phyloP scores from a whole-genome alignment of 176 grass and related monocot species.

The Lolium rigidum region DNA sequence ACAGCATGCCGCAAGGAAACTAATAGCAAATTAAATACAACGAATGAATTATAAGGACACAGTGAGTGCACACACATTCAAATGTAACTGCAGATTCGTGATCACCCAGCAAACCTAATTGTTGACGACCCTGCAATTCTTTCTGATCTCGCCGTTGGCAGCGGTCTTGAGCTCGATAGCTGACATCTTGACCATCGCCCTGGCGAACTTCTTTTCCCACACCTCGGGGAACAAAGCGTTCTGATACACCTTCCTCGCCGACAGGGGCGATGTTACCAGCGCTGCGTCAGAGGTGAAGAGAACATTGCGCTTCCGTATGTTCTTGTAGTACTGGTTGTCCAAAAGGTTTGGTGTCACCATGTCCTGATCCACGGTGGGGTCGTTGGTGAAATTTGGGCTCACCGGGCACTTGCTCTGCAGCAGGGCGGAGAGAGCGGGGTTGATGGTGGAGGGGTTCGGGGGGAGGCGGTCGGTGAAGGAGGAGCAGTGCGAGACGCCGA shows the following conservation, averaged over 20 bases:
- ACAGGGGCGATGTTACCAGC: constrained; percentile 1
- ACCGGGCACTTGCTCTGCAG: constrained; percentile 41
- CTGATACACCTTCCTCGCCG: neutral
- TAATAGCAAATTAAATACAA: neutral
- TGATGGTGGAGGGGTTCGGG: constrained; percentile 39
- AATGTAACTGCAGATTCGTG: neutral
- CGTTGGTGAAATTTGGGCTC: constrained; percentile 16
- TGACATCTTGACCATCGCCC: constrained; percentile 49
- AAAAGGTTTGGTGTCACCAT: constrained; percentile 5
- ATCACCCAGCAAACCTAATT: neutral
- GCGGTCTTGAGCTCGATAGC: constrained; percentile 44
- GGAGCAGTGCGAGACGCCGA: constrained; percentile 60
- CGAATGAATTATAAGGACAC: neutral
- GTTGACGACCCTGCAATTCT: constrained; percentile 43
- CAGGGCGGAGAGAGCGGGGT: neutral
- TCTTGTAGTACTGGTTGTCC: constrained; percentile 59
- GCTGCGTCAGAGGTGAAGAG: constrained; percentile 57
- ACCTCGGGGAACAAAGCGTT: neutral
- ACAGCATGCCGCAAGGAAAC: neutral
- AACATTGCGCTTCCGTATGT: constrained; percentile 15
- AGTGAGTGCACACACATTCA: neutral
- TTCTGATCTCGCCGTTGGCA: constrained; percentile 46
- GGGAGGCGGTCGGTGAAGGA: constrained; percentile 53
- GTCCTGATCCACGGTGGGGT: constrained; percentile 43
- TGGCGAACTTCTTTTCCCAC: constrained; percentile 43